Percentiles rank a stretch among this genome's conserved stretches.
phyloP scores from a whole-genome alignment of 805 yeast species.

The Saturnispora zaruensis region DNA sequence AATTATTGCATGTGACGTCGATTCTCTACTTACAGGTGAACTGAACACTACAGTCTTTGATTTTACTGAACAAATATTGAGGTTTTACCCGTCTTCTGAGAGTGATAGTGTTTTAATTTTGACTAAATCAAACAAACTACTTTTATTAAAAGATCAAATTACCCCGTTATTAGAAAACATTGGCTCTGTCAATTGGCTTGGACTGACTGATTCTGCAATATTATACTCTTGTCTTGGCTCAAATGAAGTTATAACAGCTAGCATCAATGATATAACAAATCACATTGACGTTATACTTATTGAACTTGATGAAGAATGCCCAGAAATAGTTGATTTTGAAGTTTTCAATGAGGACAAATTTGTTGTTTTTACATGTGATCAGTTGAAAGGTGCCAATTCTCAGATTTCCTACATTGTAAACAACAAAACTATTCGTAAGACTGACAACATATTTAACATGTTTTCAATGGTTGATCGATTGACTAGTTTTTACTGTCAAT shows the following conservation, averaged over 20 bases:
- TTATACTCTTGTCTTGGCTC: neutral
- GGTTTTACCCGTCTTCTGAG: conserved; percentile 9
- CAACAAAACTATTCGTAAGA: neutral
- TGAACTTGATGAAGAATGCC: conserved; percentile 12
- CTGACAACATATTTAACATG: conserved; percentile 7
- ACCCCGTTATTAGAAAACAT: neutral
- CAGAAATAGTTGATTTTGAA: conserved; percentile 5
- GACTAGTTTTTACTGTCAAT: conserved; percentile 36
- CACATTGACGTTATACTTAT: conserved; percentile 12
- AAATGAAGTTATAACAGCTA: neutral
- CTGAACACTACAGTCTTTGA: conserved; percentile 2
- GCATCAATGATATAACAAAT: conserved; percentile 2
- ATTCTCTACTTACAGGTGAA: conserved; percentile 7
- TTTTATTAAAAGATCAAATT: conserved; percentile 5
- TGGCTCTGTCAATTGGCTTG: conserved; percentile 13
- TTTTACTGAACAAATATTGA: neutral
- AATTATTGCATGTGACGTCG: neutral
- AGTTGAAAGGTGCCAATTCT: neutral
- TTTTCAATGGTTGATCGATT: conserved; percentile 6
- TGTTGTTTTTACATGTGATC: conserved; percentile 4
- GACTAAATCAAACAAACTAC: conserved; percentile 5
- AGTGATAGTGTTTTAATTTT: neutral
- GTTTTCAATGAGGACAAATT: conserved; percentile 3
- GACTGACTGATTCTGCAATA: conserved; percentile 1
- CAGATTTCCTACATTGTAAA: conserved; percentile 1